These are phyloP conservation scores for Penicillium sp. DNA, from an alignment of 2,329 filamentous ascomycete genomes.

Conservation along the genomic window DNA sequence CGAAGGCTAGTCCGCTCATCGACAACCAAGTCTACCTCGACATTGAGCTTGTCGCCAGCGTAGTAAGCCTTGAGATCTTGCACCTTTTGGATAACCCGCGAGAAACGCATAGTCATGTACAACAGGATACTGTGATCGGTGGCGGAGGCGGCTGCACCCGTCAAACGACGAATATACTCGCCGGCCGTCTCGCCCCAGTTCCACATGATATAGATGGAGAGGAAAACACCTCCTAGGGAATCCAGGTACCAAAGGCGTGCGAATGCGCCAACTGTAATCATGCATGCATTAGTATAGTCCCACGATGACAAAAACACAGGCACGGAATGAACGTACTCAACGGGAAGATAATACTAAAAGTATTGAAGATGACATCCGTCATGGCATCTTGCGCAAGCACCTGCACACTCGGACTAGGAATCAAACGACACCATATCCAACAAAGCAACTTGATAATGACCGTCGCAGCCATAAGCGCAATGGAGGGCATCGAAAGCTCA, in stretches of 20 bases:
- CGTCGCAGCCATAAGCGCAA: conserved; percentile 77
- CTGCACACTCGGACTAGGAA: conserved; percentile 83
- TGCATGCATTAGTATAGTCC: not conserved
- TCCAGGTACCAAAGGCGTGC: conserved; percentile 59
- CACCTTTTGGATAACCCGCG: conserved; percentile 74
- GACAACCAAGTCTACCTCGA: conserved; percentile 64
- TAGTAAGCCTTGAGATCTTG: conserved; percentile 63
- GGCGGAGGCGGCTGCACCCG: conserved; percentile 61
- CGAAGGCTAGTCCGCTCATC: conserved; percentile 56
- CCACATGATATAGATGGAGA: conserved; percentile 61
- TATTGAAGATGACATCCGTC: conserved; percentile 87
- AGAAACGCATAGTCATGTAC: conserved; percentile 92
- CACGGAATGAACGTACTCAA: conserved; percentile 45
- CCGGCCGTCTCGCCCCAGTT: conserved; percentile 63
- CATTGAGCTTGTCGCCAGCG: conserved; percentile 61
- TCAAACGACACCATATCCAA: conserved; percentile 84
- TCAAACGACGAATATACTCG: conserved; percentile 62
- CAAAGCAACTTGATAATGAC: conserved; percentile 78
- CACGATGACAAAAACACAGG: not conserved
- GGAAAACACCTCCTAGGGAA: conserved; percentile 60
- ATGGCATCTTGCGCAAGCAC: conserved; percentile 69
- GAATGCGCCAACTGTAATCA: conserved; percentile 34
- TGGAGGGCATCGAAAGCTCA: conserved; percentile 69
- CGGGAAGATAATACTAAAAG: conserved; percentile 84
- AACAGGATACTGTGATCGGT: conserved; percentile 74